Evolutionary conservation across 1,284 basidiomycete species (phyloP).

Genomic region (Cryptococcus hybrid): DNA sequence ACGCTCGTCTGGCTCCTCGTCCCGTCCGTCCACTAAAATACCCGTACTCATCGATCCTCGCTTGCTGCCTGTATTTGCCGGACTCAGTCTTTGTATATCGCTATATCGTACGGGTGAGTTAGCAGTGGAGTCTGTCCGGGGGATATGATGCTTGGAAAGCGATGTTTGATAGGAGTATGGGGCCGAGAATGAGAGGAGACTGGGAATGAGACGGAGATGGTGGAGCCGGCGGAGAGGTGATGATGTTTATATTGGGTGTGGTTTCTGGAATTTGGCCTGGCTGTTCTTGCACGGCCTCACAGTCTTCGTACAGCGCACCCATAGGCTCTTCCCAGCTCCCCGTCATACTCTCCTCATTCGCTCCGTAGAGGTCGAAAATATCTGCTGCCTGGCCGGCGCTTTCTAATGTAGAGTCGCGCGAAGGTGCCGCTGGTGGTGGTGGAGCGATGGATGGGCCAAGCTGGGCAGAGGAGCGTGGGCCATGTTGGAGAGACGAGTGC

Average conservation of each 20-base stretch:
- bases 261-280: background rate
- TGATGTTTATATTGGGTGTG: conserved; percentile 5
- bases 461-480: no score
- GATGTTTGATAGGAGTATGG: background rate
- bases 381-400: conserved; percentile 23
- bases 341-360: background rate
- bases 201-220: background rate
- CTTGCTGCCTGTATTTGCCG: background rate
- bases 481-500: no score
- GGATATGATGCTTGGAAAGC: background rate
- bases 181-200: background rate
- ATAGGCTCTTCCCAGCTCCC: conserved; percentile 15
- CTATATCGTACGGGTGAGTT: conserved; percentile 13
- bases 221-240: background rate
- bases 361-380: conserved; percentile 24
- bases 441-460: no score
- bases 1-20: conserved; percentile 22
- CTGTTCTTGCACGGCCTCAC: no score
- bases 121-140: background rate
- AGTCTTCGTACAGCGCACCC: background rate
- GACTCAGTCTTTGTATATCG: conserved; percentile 5
- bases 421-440: background rate
- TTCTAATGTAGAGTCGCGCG: conserved; percentile 21
- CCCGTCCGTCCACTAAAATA: background rate
- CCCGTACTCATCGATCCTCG: background rate